Conservation (phyloP, 495 filamentous ascomycete genomes). For the Penicillium maclennaniae region DNA sequence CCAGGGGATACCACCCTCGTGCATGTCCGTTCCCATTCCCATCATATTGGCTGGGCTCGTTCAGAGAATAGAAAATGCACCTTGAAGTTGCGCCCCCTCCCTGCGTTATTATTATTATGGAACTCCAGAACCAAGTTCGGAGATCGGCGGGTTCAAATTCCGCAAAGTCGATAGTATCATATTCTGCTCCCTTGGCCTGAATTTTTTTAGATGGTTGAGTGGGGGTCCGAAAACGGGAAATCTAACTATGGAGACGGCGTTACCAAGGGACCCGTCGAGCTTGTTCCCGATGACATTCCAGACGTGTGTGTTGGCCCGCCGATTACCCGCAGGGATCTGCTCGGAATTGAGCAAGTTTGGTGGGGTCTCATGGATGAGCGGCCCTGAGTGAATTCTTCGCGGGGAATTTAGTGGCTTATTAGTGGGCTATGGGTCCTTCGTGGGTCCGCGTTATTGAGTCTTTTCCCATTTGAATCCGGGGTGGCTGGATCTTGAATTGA, state of each 20-base stretch:
- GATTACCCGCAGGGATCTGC: slow-evolving; percentile 17
- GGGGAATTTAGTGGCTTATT: no score
- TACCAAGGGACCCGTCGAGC: slow-evolving; percentile 1
- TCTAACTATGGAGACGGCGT: background rate
- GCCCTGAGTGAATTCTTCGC: no score
- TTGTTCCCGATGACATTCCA: slow-evolving; percentile 8
- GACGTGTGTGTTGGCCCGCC: background rate
- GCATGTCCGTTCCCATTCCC: slow-evolving; percentile 22
- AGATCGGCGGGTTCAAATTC: slow-evolving; percentile 5
- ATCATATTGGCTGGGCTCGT: slow-evolving; percentile 6
- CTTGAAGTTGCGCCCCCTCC: background rate
- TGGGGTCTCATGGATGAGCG: background rate
- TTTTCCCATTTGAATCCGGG: background rate
- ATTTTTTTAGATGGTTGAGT: background rate
- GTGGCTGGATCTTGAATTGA: slow-evolving; percentile 1
- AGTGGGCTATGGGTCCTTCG: no score
- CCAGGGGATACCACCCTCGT: slow-evolving; percentile 29
- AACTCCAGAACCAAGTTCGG: background rate
- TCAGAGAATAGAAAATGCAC: background rate
- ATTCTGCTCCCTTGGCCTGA: background rate
- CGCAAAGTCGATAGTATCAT: background rate
- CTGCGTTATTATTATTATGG: background rate
- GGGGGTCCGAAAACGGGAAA: slow-evolving; percentile 13
- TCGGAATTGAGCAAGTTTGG: slow-evolving; percentile 31
- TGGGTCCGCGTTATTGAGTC: background rate